Percentiles rank a stretch among this genome's conserved stretches.
phyloP scores from a whole-genome alignment of 441 rosid genomes.

The Raphanus hybrid region DNA sequence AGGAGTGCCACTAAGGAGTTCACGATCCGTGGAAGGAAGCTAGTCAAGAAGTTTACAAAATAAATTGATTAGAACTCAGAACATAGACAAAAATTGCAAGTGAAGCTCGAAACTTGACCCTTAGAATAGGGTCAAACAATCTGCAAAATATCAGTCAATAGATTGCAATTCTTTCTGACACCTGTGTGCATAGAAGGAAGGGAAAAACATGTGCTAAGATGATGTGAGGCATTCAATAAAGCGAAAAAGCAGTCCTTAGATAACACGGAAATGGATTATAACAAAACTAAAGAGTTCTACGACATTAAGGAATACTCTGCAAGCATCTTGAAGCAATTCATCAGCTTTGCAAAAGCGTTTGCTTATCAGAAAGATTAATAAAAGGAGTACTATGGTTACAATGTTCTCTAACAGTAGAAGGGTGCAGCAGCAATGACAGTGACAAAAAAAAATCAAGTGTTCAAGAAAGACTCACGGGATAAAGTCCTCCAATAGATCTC shows the following conservation, averaged over 20 bases:
- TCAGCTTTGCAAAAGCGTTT: constrained; percentile 20
- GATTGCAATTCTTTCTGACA: constrained; percentile 21
- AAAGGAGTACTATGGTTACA: constrained; percentile 12
- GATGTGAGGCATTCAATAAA: background rate
- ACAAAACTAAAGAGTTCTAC: background rate
- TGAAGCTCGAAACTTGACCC: constrained; percentile 15
- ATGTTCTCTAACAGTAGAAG: background rate
- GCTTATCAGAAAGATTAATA: background rate
- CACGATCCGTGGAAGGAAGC: constrained; percentile 76
- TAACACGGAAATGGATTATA: constrained; percentile 1
- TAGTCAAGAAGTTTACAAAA: constrained; percentile 43
- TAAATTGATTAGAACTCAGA: constrained; percentile 21
- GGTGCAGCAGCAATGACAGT: constrained; percentile 18
- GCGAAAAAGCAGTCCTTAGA: background rate
- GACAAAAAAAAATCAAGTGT: constrained; percentile 8
- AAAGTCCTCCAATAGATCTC: constrained; percentile 85
- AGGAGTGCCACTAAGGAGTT: constrained; percentile 68
- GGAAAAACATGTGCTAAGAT: background rate
- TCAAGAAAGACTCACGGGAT: constrained; percentile 62
- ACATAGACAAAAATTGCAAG: constrained; percentile 5
- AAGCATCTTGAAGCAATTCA: constrained; percentile 11
- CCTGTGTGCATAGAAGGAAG: background rate
- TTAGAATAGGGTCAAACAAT: constrained; percentile 18
- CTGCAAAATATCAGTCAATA: background rate
- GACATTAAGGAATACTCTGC: constrained; percentile 4